These are phyloP conservation scores for Aspergillus homomorphus DNA, from an alignment of 495 filamentous ascomycete species.

Conservation along the genomic window DNA sequence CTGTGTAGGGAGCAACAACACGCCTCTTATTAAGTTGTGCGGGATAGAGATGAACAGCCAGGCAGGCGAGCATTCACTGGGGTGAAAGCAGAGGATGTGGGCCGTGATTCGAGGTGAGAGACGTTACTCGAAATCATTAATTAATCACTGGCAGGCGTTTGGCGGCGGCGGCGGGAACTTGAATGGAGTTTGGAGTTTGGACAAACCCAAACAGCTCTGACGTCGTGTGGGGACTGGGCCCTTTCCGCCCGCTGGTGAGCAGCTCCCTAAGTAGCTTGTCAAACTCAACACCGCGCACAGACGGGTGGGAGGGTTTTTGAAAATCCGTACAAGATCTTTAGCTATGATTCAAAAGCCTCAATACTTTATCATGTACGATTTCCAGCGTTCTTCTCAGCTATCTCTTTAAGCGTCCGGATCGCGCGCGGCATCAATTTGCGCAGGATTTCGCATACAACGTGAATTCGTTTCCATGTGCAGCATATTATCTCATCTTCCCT, in stretches of 20 bases:
- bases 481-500: neutral
- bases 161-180: conserved; percentile 9
- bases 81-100: neutral
- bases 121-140: neutral
- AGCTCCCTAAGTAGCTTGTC: neutral
- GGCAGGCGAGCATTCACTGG: neutral
- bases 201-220: conserved; percentile 7
- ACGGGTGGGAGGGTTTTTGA: no score
- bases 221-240: conserved; percentile 15
- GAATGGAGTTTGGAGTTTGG: neutral
- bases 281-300: neutral
- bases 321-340: no score
- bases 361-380: no score
- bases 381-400: neutral
- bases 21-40: neutral
- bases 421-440: neutral
- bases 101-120: conserved; percentile 3
- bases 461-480: neutral
- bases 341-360: no score
- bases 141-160: conserved; percentile 13
- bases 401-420: no score
- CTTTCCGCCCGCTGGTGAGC: neutral
- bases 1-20: neutral
- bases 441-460: neutral
- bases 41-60: neutral